phyloP scores from a whole-genome alignment of 345 rosid genomes.

The Acer saccharum region DNA sequence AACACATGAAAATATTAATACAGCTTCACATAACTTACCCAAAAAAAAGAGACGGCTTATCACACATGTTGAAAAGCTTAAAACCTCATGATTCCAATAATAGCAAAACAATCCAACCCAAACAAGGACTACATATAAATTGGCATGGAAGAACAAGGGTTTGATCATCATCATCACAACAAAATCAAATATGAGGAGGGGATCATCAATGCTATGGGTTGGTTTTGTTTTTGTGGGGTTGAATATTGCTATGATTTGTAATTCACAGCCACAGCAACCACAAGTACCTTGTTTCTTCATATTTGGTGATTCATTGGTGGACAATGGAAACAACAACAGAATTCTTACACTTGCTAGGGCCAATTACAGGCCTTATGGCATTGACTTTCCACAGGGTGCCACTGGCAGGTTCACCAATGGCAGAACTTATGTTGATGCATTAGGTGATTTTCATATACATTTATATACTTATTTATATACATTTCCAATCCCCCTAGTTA shows the following conservation, averaged over 20 bases:
- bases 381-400: slow-evolving; percentile 77
- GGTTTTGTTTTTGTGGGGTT: slow-evolving; percentile 31
- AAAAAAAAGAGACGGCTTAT: neutral
- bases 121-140: neutral
- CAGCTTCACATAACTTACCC: neutral
- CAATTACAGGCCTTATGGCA: slow-evolving; percentile 84
- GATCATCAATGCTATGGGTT: slow-evolving; percentile 13
- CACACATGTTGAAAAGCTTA: neutral
- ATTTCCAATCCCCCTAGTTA: too few relatives aligned
- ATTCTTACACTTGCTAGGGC: slow-evolving; percentile 75
- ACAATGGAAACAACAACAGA: slow-evolving; percentile 88
- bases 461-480: neutral
- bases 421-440: slow-evolving; percentile 76
- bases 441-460: slow-evolving; percentile 41
- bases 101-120: neutral
- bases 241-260: slow-evolving; percentile 10
- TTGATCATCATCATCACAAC: too few relatives aligned
- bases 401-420: slow-evolving; percentile 90
- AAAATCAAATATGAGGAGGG: neutral
- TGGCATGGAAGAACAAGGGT: neutral
- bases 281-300: slow-evolving; percentile 84
- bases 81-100: neutral
- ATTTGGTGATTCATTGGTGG: slow-evolving; percentile 91
- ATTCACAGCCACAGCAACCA: slow-evolving; percentile 37
- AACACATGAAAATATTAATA: neutral